Evolutionary conservation across 2,329 filamentous ascomycete genomes (phyloP).

Genomic region (Aspergillus piperis): DNA sequence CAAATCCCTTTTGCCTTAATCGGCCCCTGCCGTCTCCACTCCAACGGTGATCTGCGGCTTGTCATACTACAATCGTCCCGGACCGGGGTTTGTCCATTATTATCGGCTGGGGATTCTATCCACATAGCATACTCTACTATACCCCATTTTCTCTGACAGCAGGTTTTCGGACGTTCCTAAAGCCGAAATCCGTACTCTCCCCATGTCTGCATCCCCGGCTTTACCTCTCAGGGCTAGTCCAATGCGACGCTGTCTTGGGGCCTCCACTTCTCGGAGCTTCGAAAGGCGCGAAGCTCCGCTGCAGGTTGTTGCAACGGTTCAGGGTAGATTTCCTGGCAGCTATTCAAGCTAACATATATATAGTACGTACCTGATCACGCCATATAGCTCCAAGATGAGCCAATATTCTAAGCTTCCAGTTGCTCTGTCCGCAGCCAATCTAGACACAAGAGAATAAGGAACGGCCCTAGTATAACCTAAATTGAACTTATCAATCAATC

Average conservation of each 20-base stretch:
- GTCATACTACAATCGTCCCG: too few relatives aligned
- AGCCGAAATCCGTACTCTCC: neutral
- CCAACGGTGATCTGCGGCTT: too few relatives aligned
- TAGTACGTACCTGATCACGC: neutral
- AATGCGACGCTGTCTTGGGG: neutral
- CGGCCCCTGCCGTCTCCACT: too few relatives aligned
- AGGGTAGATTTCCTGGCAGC: neutral
- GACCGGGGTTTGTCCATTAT: too few relatives aligned
- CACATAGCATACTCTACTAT: too few relatives aligned
- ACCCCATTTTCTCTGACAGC: neutral
- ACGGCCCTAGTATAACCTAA: neutral
- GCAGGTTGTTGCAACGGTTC: neutral
- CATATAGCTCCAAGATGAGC: neutral
- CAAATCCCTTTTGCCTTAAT: too few relatives aligned
- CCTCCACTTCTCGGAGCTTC: neutral
- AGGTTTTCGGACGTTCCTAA: neutral
- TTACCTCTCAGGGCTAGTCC: neutral
- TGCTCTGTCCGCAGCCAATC: neutral
- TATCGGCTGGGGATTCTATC: too few relatives aligned
- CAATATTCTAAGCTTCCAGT: neutral
- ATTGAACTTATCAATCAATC: neutral
- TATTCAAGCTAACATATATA: neutral
- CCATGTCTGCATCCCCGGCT: neutral
- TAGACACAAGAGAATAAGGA: neutral
- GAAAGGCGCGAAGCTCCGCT: neutral